Conservation (phyloP, 1,139 yeast species). For the Hansenula sp. region DNA sequence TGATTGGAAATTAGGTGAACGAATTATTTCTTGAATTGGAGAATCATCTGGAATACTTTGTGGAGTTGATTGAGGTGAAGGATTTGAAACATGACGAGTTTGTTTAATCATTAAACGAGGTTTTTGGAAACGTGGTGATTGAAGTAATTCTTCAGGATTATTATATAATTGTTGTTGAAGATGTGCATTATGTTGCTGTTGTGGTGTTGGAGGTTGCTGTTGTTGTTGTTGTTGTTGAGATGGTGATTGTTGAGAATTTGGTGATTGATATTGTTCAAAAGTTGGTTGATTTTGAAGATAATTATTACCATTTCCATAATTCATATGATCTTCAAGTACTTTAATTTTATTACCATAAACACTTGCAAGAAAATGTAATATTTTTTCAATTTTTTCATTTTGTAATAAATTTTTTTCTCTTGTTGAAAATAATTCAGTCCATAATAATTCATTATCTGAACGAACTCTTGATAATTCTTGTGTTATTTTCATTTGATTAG, state of each 20-base stretch:
- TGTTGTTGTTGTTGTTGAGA: conserved; percentile 5
- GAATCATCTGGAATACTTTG: conserved; percentile 7
- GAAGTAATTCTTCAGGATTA: too few relatives aligned
- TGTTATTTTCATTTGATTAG: conserved; percentile 73
- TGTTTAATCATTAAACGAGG: conserved; percentile 31
- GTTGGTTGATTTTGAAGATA: not conserved
- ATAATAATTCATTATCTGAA: conserved; percentile 81
- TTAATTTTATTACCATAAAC: conserved; percentile 51
- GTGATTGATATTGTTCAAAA: not conserved
- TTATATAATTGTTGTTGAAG: not conserved
- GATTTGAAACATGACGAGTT: conserved; percentile 13
- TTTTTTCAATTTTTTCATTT: conserved; percentile 82
- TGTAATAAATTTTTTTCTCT: conserved; percentile 85
- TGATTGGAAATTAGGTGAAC: conserved; percentile 4
- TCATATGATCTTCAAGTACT: conserved; percentile 3
- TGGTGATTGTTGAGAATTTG: conserved; percentile 2
- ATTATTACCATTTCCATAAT: conserved; percentile 2
- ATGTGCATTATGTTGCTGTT: not conserved
- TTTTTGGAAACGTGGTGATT: conserved; percentile 4
- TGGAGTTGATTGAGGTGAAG: conserved; percentile 4
- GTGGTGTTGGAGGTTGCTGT: not conserved
- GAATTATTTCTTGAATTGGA: conserved; percentile 16
- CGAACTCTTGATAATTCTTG: conserved; percentile 81
- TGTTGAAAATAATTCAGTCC: conserved; percentile 84
- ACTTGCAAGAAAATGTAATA: conserved; percentile 80